phyloP scores from a whole-genome alignment of 345 rosid species.

The Eucalyptus erythrocorys region DNA sequence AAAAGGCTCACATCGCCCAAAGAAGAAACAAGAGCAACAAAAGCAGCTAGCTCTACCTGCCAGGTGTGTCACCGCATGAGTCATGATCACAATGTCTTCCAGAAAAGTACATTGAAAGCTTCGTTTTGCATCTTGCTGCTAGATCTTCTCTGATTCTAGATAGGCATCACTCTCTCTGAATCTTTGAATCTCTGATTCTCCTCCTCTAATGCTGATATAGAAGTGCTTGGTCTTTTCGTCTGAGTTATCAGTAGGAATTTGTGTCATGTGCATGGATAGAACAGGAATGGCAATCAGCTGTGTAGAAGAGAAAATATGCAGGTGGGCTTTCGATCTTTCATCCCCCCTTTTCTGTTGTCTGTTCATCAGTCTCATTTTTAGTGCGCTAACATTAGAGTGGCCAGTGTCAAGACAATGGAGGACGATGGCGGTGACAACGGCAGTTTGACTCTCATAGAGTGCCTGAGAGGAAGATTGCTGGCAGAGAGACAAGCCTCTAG shows the following conservation, averaged over 20 bases:
- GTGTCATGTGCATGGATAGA: not conserved
- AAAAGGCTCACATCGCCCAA: not conserved
- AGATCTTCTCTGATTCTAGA: not conserved
- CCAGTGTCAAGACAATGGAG: slow-evolving; percentile 28
- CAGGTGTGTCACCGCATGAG: not conserved
- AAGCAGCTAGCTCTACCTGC: not conserved
- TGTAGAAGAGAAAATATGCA: not conserved
- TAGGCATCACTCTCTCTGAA: not conserved
- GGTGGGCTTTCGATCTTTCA: not conserved
- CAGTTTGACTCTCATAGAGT: slow-evolving; percentile 45
- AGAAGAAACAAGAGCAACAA: not conserved
- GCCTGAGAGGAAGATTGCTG: slow-evolving; percentile 76
- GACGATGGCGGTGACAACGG: slow-evolving; percentile 26
- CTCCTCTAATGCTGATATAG: not conserved
- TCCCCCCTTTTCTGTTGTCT: not conserved
- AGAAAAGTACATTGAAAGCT: not conserved
- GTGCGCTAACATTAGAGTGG: not conserved
- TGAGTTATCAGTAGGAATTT: not conserved
- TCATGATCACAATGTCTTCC: not conserved
- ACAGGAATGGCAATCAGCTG: not conserved
- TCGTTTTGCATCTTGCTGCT: not conserved
- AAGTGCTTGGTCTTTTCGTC: not conserved
- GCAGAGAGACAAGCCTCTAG: slow-evolving; percentile 88
- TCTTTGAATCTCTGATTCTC: not conserved
- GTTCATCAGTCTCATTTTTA: not conserved